These are phyloP conservation scores for Pyracantha coccinea DNA, from an alignment of 331 rosid genomes.

Conservation along the genomic window DNA sequence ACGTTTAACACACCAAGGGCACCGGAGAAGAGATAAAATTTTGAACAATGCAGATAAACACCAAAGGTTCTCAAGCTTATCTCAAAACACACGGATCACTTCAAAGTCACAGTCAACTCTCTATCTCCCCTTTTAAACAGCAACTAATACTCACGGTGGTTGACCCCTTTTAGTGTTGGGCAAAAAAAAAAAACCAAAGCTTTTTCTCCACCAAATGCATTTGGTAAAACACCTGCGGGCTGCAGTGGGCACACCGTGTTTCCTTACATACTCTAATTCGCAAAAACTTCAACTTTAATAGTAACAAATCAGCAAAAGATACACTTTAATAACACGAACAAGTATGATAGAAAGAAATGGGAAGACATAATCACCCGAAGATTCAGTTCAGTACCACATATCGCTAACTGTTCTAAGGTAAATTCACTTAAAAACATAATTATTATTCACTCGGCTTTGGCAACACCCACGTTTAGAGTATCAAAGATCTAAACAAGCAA, in stretches of 20 bases:
- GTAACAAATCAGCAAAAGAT: not conserved
- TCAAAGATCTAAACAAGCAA: not conserved
- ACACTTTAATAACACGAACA: not conserved
- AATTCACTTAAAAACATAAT: not conserved
- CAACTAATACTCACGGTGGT: not conserved
- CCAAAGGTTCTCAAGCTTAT: not conserved
- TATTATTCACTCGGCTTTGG: not conserved
- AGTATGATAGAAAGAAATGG: not conserved
- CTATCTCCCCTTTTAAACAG: not conserved
- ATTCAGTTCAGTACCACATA: not conserved
- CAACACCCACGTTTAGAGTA: not conserved
- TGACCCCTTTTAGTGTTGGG: not conserved
- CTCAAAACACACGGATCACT: not conserved
- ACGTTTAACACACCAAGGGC: not conserved
- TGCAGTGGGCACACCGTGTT: no score
- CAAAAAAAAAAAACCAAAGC: not conserved
- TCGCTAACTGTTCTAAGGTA: not conserved
- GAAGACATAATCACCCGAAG: not conserved
- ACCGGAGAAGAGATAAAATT: conserved; percentile 1
- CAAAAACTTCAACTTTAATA: no score
- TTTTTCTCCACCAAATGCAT: not conserved
- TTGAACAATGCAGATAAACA: not conserved
- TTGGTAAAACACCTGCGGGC: not conserved
- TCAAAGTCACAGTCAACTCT: not conserved
- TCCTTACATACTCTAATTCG: no score